Conservation (phyloP, 2,329 filamentous ascomycete species). For the Nemania diffusa region DNA sequence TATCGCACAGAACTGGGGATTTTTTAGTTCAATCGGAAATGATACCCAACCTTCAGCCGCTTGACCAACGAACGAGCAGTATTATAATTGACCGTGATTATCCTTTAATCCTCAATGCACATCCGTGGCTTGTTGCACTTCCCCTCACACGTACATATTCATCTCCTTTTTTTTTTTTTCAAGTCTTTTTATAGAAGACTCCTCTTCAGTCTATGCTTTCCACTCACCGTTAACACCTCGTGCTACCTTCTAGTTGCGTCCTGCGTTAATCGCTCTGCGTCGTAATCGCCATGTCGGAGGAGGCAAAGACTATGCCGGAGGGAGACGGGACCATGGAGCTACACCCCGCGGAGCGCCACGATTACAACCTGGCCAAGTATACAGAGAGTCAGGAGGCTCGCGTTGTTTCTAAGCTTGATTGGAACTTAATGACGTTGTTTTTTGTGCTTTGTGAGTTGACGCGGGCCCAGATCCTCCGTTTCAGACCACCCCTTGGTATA, state of each 20-base stretch:
- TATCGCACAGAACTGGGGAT: background rate
- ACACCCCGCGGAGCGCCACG: conserved; percentile 1
- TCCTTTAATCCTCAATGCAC: background rate
- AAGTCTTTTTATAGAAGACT: conserved; percentile 7
- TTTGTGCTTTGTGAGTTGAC: conserved; percentile 43
- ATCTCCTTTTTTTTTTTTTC: background rate
- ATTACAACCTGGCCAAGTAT: background rate
- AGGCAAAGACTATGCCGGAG: background rate
- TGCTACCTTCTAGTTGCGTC: background rate
- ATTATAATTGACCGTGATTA: background rate
- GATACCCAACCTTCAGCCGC: background rate
- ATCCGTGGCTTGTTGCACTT: background rate
- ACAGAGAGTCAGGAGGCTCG: conserved; percentile 35
- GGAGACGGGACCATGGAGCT: background rate
- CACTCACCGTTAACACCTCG: background rate
- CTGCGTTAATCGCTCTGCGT: background rate
- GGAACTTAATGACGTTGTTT: conserved; percentile 42
- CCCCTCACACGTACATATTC: background rate
- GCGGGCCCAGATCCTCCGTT: too few relatives aligned
- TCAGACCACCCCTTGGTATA: background rate
- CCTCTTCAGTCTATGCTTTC: background rate
- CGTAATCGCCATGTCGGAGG: conserved; percentile 8
- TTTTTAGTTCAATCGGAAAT: background rate
- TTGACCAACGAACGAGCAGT: background rate
- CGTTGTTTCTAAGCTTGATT: conserved; percentile 42